Conservation (phyloP, 352 stramenopile genomes). For the Blastocystis sp. region DNA sequence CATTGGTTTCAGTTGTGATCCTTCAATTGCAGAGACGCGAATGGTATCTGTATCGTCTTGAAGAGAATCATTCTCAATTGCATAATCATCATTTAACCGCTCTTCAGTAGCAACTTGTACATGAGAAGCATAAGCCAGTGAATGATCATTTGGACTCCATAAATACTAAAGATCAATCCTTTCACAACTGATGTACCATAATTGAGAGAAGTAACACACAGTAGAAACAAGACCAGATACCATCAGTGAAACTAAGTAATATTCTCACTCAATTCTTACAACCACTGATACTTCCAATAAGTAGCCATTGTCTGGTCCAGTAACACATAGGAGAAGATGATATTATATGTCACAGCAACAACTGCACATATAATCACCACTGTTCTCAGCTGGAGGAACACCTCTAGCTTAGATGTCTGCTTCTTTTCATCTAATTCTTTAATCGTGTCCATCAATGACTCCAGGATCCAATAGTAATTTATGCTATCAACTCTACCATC, state of each 20-base stretch:
- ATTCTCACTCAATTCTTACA: no score
- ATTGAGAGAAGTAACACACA: not conserved
- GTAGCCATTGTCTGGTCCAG: not conserved
- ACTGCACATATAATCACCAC: not conserved
- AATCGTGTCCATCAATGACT: not conserved
- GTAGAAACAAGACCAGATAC: slow-evolving; percentile 26
- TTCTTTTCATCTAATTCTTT: slow-evolving; percentile 58
- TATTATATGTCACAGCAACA: not conserved
- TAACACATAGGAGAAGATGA: not conserved
- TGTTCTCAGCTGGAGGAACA: slow-evolving; percentile 16
- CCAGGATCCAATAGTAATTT: not conserved
- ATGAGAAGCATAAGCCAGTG: slow-evolving; percentile 49
- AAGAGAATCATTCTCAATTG: not conserved
- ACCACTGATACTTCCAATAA: slow-evolving; percentile 29
- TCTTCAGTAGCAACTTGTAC: slow-evolving; percentile 41
- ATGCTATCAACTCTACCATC: not conserved
- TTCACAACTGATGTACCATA: not conserved
- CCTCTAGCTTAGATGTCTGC: slow-evolving; percentile 6
- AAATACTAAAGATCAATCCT: not conserved
- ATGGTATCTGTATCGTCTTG: not conserved
- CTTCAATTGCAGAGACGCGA: not conserved
- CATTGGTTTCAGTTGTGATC: not conserved
- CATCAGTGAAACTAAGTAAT: slow-evolving; percentile 33
- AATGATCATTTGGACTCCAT: slow-evolving; percentile 21
- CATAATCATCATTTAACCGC: not conserved